Percentiles rank a stretch among this genome's conserved stretches.
Conservation (phyloP, 148 eudicot genomes). For the Suaeda aralocaspica region DNA sequence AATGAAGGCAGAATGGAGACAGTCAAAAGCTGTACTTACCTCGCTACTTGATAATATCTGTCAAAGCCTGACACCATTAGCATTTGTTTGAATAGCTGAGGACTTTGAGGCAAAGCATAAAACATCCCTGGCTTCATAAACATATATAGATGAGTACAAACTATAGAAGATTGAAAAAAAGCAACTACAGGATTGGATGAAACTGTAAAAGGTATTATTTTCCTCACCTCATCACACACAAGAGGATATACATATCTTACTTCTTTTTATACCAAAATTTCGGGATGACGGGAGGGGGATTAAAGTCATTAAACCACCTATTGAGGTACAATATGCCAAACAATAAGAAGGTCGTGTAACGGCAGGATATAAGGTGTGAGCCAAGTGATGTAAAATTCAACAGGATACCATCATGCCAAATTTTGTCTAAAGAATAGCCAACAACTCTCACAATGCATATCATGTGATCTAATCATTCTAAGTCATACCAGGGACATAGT, state of each 20-base stretch:
- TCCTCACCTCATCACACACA: neutral
- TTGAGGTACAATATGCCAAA: neutral
- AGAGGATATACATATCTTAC: neutral
- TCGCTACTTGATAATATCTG: constrained; percentile 94
- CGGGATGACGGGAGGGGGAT: neutral
- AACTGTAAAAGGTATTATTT: too few relatives aligned
- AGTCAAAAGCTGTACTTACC: constrained; percentile 34
- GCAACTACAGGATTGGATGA: neutral
- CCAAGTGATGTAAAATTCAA: neutral
- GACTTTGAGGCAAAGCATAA: constrained; percentile 98
- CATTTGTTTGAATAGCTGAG: constrained; percentile 98
- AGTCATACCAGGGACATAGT: too few relatives aligned
- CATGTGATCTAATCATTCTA: neutral
- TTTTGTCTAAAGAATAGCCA: neutral
- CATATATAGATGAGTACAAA: constrained; percentile 30
- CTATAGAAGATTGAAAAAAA: neutral
- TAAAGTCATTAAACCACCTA: neutral
- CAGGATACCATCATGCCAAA: neutral
- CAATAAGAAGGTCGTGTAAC: neutral
- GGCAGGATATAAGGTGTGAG: neutral
- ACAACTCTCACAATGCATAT: neutral
- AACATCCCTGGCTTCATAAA: constrained; percentile 90
- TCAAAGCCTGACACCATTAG: constrained; percentile 94
- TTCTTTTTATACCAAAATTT: neutral
- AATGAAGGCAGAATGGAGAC: constrained; percentile 7